A percentile compares a stretch with the other conserved stretches of the same genome.
These are phyloP conservation scores for Xylaria sp. DNA, from an alignment of 2,329 filamentous ascomycete genomes.

Conservation along the genomic window DNA sequence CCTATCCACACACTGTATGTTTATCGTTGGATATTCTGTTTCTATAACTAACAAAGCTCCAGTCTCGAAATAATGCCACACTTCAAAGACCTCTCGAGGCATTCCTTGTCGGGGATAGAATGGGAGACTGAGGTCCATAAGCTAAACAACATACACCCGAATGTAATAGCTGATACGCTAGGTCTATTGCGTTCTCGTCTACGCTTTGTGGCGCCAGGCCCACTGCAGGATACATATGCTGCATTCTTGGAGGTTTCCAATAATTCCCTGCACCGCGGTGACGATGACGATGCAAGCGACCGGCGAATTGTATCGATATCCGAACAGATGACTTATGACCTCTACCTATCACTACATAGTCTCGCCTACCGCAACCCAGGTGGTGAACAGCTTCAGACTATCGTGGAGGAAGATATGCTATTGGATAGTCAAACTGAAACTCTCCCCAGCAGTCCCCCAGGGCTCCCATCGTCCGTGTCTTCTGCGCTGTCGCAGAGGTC, in stretches of 20 bases:
- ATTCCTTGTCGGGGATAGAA: slow-evolving; percentile 25
- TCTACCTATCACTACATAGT: slow-evolving; percentile 38
- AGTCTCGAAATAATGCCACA: slow-evolving; percentile 35
- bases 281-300: slow-evolving; percentile 10
- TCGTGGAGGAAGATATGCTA: slow-evolving; percentile 31
- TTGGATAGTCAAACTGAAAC: slow-evolving; percentile 37
- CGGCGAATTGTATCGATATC: slow-evolving; percentile 20
- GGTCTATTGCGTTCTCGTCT: slow-evolving; percentile 24
- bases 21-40: neutral
- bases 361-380: slow-evolving; percentile 30
- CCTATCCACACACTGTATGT: slow-evolving; percentile 37
- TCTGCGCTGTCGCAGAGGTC: slow-evolving; percentile 25
- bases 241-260: slow-evolving; percentile 26
- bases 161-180: slow-evolving; percentile 30
- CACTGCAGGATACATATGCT: slow-evolving; percentile 33
- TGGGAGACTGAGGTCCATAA: slow-evolving; percentile 38
- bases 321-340: slow-evolving; percentile 37
- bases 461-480: slow-evolving; percentile 31
- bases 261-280: slow-evolving; percentile 3
- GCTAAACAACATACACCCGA: slow-evolving; percentile 31
- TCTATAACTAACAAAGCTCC: slow-evolving; percentile 20
- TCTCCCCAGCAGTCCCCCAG: slow-evolving; percentile 29
- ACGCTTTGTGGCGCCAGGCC: slow-evolving; percentile 12
- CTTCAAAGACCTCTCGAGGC: slow-evolving; percentile 24
- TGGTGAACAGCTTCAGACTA: slow-evolving; percentile 9